phyloP scores from a whole-genome alignment of 2,329 filamentous ascomycete species.

The Penicillium palitans region DNA sequence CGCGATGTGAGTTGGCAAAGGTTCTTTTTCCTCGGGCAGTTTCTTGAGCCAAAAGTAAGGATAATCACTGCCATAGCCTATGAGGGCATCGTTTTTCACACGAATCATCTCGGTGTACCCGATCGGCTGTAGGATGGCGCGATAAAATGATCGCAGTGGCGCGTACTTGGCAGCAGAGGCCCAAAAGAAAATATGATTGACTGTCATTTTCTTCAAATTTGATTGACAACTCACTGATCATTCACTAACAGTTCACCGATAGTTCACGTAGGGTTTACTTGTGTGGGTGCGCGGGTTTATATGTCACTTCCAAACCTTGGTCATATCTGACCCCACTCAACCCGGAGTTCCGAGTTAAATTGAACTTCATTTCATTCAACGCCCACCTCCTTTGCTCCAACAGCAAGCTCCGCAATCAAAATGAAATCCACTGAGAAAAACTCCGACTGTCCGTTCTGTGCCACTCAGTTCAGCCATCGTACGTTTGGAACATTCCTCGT shows the following conservation, averaged over 20 bases:
- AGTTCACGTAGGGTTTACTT: no score
- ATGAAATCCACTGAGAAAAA: not conserved
- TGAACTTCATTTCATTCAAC: not conserved
- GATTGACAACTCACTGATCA: not conserved
- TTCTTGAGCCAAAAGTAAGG: constrained; percentile 3
- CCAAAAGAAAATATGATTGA: constrained; percentile 10
- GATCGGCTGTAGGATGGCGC: not conserved
- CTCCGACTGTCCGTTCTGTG: constrained; percentile 1
- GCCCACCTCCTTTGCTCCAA: not conserved
- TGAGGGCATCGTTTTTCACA: not conserved
- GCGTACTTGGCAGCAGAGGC: not conserved
- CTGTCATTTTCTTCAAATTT: not conserved
- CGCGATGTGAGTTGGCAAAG: not conserved
- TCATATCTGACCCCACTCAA: not conserved
- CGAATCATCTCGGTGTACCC: constrained; percentile 4
- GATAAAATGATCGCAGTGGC: constrained; percentile 2
- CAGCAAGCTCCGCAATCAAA: not conserved
- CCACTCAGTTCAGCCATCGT: constrained; percentile 2
- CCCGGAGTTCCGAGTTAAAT: constrained; percentile 8
- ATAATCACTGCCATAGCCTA: constrained; percentile 8
- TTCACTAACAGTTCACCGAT: no score
- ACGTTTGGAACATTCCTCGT: not conserved
- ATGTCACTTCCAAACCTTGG: not conserved
- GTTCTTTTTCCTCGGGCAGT: not conserved
- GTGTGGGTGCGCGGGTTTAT: not conserved